Conservation (phyloP, 192 early-diverging fungal genomes). For the Entomortierella lignicola region DNA sequence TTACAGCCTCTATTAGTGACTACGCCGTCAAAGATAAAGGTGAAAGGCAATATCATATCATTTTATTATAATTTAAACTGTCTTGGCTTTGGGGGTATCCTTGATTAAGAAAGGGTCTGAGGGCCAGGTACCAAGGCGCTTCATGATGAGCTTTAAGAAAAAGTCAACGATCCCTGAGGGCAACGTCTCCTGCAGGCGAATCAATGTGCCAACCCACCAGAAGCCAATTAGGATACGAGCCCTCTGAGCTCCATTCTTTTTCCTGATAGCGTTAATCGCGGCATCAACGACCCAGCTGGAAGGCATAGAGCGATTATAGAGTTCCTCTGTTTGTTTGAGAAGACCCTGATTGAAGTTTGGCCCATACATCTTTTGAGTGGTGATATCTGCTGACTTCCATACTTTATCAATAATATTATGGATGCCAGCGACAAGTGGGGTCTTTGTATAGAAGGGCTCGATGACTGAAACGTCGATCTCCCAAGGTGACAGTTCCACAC, state of each 20-base stretch:
- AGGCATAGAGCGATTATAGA: conserved; percentile 42
- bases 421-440: conserved; percentile 28
- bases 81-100: neutral
- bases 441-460: conserved; percentile 53
- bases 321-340: conserved; percentile 5
- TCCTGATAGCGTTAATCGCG: conserved; percentile 40
- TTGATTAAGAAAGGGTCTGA: conserved; percentile 45
- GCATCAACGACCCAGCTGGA: conserved; percentile 53
- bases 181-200: conserved; percentile 29
- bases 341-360: conserved; percentile 30
- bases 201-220: conserved; percentile 45
- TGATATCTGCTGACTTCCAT: conserved; percentile 21
- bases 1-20: too few relatives aligned
- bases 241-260: conserved; percentile 28
- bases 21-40: too few relatives aligned
- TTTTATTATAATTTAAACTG: too few relatives aligned
- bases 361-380: conserved; percentile 41
- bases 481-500: conserved; percentile 58
- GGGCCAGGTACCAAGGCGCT: conserved; percentile 31
- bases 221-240: conserved; percentile 42
- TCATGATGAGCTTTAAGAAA: conserved; percentile 41
- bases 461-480: conserved; percentile 59
- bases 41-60: too few relatives aligned
- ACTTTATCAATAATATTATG: conserved; percentile 19
- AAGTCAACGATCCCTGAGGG: conserved; percentile 50